A percentile compares a stretch with the other conserved stretches of the same genome.
phyloP scores from a whole-genome alignment of 805 yeast species.

The Saccharomycopsis oosterbeekiorum region DNA sequence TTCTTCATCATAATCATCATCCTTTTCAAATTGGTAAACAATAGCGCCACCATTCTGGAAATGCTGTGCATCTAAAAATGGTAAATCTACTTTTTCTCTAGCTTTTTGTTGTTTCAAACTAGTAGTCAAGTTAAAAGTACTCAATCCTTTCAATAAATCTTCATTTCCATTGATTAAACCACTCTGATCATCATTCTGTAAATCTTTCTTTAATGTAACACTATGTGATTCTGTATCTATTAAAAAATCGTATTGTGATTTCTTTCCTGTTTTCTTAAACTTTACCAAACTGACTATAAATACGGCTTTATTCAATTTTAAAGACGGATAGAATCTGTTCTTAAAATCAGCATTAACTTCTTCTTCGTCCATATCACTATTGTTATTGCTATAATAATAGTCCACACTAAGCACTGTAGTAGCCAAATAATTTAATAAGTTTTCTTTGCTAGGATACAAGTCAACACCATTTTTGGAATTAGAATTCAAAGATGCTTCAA shows the following conservation, averaged over 20 bases:
- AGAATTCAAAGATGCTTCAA: constrained; percentile 25
- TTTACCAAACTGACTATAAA: constrained; percentile 49
- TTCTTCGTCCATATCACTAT: constrained; percentile 34
- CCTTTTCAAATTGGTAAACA: constrained; percentile 90
- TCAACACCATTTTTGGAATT: constrained; percentile 2
- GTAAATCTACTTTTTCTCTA: constrained; percentile 77
- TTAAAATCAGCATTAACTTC: constrained; percentile 31
- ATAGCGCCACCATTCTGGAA: constrained; percentile 84
- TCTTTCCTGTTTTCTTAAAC: constrained; percentile 79
- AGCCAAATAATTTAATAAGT: constrained; percentile 58
- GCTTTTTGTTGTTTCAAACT: constrained; percentile 68
- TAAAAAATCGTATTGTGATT: constrained; percentile 44
- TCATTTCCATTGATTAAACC: constrained; percentile 29
- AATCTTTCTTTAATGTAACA: constrained; percentile 24
- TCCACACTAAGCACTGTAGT: constrained; percentile 50
- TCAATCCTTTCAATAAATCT: constrained; percentile 54
- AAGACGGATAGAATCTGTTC: constrained; percentile 37
- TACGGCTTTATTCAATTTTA: constrained; percentile 36
- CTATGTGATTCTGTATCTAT: constrained; percentile 42
- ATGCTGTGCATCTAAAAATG: constrained; percentile 82
- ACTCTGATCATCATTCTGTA: neutral
- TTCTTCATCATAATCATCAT: constrained; percentile 96
- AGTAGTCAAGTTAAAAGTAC: constrained; percentile 80
- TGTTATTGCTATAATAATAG: neutral
- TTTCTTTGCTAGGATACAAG: constrained; percentile 39